Evolutionary conservation across 345 rosid species (phyloP), one percentile per base, ranked within the genome.

Genomic region (Syzygium aqueum): DNA sequence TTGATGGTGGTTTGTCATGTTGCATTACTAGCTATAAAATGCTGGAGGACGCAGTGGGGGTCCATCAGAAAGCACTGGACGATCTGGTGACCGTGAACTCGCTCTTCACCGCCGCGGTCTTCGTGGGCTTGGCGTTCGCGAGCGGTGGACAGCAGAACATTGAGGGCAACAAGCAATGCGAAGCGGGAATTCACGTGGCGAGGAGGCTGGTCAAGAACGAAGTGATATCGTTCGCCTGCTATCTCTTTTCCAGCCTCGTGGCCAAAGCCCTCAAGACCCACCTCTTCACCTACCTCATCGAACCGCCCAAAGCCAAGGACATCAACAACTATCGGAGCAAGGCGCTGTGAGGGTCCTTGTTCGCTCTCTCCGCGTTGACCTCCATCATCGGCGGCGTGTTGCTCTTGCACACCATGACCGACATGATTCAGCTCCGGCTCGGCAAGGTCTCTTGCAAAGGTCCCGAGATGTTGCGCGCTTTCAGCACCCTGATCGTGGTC

Each of bases 71-170:
- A n/a, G 91, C 92, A 9, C 84, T 91, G 51, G 90, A 90, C 43
- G 92, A 90, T 89, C 89, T 92, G 8, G 94, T 92, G 59, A 85
- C 46, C 28, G 92, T 90, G 21, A 91, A 91, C 88, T 86, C 91
- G 10, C 89, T 89, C 89, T 90, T 92, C 94, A 90, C 92, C 6
- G 53, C 86, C 22, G 93, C 94, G 10, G 89, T 91, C 25, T 92
- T 92, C 86, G 84, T 90, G 54, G 92, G 94, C 16, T 78, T 93
- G 8, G 88, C 93, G 17, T 3, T 90, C 1, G 87, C 91, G 1
- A 10, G 43, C 30, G 88, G 56, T 2, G 65, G 88, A 28, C 87
- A 89, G 3, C 12, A 19, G 3, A 88, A 88, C 88, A 90, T 91
- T 6, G 90, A 91, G 46, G 78, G 85, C 89, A 87, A 89, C 30